Percentiles rank a stretch among this genome's conserved stretches.
These are phyloP conservation scores for Platanthera zijinensis DNA, from an alignment of 106 monocot species.

Conservation along the genomic window DNA sequence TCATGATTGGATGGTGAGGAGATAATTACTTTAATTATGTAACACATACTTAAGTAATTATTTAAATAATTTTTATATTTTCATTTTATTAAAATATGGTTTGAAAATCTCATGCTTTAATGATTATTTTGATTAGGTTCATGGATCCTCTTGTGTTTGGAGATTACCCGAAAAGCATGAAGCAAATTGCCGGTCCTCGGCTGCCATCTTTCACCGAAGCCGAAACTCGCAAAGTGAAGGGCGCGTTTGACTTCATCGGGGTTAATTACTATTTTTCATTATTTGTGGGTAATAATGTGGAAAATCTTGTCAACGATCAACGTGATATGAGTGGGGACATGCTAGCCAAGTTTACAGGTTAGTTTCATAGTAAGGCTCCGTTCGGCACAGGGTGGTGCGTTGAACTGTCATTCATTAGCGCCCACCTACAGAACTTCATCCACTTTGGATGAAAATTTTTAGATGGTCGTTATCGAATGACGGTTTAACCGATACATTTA, in stretches of 20 bases:
- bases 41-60: no score
- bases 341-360: constrained; percentile 19
- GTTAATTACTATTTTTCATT: constrained; percentile 24
- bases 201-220: constrained; percentile 23
- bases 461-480: no score
- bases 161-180: constrained; percentile 42
- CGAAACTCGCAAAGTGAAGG: constrained; percentile 18
- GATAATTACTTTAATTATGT: no score
- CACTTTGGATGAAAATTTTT: no score
- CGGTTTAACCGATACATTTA: background rate
- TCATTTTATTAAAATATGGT: no score
- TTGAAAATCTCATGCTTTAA: no score
- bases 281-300: constrained; percentile 12
- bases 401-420: no score
- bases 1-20: constrained; percentile 49
- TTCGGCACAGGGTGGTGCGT: no score
- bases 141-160: constrained; percentile 26
- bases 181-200: constrained; percentile 17
- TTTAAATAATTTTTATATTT: no score
- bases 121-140: constrained; percentile 8
- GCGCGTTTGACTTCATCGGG: constrained; percentile 41
- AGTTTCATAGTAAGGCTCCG: background rate
- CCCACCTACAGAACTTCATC: no score
- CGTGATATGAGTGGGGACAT: constrained; percentile 30
- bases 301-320: background rate